Evolutionary conservation across 192 early-diverging fungal genomes (phyloP).

Genomic region (Physocladia obscura): DNA sequence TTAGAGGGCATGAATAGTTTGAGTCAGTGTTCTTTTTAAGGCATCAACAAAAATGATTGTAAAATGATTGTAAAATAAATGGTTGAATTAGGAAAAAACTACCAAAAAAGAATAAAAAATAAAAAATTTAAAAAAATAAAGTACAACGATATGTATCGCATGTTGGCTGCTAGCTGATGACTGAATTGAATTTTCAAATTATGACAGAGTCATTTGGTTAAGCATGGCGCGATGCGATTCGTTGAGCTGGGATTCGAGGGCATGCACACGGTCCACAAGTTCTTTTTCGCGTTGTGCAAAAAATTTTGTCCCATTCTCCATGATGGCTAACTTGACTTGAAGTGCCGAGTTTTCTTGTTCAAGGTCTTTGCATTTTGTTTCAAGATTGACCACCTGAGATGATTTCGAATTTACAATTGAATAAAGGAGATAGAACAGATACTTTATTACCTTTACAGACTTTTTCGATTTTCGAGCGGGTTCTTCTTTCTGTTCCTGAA

Average conservation of each 20-base stretch:
- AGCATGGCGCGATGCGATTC: constrained; percentile 41
- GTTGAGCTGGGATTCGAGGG: constrained; percentile 32
- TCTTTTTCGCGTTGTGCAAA: constrained; percentile 37
- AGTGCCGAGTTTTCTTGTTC: constrained; percentile 70
- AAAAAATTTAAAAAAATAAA: no score
- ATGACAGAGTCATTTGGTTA: background rate
- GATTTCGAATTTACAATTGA: no score
- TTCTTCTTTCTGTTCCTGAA: background rate
- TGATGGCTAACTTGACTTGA: constrained; percentile 28
- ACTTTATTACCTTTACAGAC: background rate
- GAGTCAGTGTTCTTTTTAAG: no score
- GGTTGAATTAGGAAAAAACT: no score
- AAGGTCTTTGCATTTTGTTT: constrained; percentile 74
- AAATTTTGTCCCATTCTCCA: constrained; percentile 36
- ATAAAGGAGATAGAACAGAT: no score
- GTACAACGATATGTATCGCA: no score
- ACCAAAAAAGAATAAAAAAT: no score
- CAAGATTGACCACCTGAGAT: constrained; percentile 72
- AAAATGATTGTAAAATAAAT: no score
- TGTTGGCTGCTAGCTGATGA: no score
- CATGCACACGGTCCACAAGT: constrained; percentile 17
- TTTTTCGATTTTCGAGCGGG: background rate
- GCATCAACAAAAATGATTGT: no score
- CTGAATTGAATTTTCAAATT: no score
- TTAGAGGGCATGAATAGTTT: no score